Percentiles rank a stretch among this genome's conserved stretches.
These are phyloP conservation scores for Chytridium lagenaria DNA, from an alignment of 371 early-diverging fungal species.

Conservation along the genomic window DNA sequence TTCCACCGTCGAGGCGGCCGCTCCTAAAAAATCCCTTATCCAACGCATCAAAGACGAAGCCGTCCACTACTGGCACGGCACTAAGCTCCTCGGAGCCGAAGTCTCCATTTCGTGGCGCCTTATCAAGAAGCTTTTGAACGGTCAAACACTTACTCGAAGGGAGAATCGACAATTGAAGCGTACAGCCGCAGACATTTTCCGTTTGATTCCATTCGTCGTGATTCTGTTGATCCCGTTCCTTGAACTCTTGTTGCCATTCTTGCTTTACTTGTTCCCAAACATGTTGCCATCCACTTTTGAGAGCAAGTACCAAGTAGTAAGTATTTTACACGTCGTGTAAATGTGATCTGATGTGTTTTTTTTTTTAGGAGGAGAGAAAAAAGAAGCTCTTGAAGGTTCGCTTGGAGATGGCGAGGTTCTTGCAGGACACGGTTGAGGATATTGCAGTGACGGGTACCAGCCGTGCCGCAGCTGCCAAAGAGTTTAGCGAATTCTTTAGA, in stretches of 20 bases:
- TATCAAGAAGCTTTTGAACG: constrained; percentile 75
- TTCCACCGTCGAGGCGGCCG: constrained; percentile 23
- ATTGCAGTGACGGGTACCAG: constrained; percentile 70
- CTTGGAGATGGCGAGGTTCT: constrained; percentile 91
- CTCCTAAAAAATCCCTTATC: constrained; percentile 50
- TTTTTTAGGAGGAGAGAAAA: constrained; percentile 84
- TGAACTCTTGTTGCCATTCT: constrained; percentile 90
- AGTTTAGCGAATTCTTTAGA: constrained; percentile 81
- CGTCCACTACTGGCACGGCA: constrained; percentile 94
- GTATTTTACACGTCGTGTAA: not conserved
- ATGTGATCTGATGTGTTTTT: not conserved
- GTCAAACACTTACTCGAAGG: constrained; percentile 82
- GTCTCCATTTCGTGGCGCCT: constrained; percentile 84
- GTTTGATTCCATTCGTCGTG: constrained; percentile 91
- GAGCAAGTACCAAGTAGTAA: constrained; percentile 80
- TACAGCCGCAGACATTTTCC: constrained; percentile 85
- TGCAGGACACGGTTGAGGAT: constrained; percentile 95
- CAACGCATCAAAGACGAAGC: constrained; percentile 86
- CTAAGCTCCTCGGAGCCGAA: constrained; percentile 90
- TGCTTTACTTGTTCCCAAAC: constrained; percentile 93
- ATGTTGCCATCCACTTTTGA: constrained; percentile 97
- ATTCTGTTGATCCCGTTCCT: constrained; percentile 94
- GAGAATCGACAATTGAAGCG: constrained; percentile 90
- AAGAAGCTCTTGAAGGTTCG: constrained; percentile 85
- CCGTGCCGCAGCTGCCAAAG: constrained; percentile 70